Conservation (phyloP, 768 basidiomycete genomes). For the Tylopilus cervinicoccineus region DNA sequence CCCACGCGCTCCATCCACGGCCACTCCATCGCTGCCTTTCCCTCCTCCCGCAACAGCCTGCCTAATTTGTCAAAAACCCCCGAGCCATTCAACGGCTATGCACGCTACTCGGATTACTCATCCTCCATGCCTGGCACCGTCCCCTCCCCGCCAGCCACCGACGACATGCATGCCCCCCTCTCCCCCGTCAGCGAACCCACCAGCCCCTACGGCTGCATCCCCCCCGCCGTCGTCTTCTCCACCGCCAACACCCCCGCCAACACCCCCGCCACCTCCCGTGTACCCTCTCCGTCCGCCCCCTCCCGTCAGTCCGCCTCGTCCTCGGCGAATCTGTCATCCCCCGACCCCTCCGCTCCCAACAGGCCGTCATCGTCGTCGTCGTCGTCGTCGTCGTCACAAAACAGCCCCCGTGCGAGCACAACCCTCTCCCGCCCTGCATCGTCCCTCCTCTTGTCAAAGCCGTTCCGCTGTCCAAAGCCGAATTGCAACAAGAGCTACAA, state of each 20-base stretch:
- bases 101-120: slow-evolving; percentile 64
- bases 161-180: slow-evolving; percentile 25
- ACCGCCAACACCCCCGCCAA: slow-evolving; percentile 42
- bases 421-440: slow-evolving; percentile 50
- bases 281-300: slow-evolving; percentile 25
- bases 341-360: slow-evolving; percentile 23
- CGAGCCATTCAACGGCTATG: slow-evolving; percentile 67
- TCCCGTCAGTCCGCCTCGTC: slow-evolving; percentile 15
- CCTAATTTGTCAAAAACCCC: slow-evolving; percentile 31
- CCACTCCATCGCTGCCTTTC: slow-evolving; percentile 33
- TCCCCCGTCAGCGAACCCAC: slow-evolving; percentile 31
- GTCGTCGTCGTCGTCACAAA: slow-evolving; percentile 27
- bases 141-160: slow-evolving; percentile 30
- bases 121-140: slow-evolving; percentile 57
- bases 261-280: slow-evolving; percentile 48
- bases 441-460: slow-evolving; percentile 72
- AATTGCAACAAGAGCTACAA: slow-evolving; percentile 97
- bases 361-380: no score
- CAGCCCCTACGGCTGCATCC: slow-evolving; percentile 48
- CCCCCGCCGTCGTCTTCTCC: slow-evolving; percentile 62
- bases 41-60: slow-evolving; percentile 27
- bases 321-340: slow-evolving; percentile 14
- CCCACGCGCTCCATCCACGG: slow-evolving; percentile 40
- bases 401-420: slow-evolving; percentile 37
- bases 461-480: slow-evolving; percentile 90